Evolutionary conservation across 176 grass and related monocot genomes (phyloP).

Genomic region (Avena sativa): DNA sequence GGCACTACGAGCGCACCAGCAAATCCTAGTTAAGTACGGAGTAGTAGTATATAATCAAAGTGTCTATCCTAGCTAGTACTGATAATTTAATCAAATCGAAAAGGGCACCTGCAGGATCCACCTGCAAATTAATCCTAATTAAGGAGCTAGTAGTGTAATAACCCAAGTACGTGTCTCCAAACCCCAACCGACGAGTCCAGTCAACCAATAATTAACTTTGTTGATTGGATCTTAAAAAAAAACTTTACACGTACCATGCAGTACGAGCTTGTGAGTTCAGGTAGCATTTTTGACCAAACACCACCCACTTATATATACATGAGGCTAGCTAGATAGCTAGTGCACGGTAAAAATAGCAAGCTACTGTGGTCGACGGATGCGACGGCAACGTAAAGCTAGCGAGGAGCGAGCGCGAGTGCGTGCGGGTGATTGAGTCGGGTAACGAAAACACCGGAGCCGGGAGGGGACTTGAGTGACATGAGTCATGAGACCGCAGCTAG

Average conservation of each 20-base stretch:
- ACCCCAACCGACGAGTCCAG: not conserved
- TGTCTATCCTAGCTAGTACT: not conserved
- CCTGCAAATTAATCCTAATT: not conserved
- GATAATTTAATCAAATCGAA: not conserved
- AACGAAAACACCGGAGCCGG: not conserved
- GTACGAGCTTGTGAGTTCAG: not conserved
- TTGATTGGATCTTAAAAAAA: too few species aligned
- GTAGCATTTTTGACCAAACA: not conserved
- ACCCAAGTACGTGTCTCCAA: not conserved
- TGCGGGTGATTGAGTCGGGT: slow-evolving; percentile 10
- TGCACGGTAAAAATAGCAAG: not conserved
- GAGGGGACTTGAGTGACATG: slow-evolving; percentile 30
- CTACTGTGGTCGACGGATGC: slow-evolving; percentile 57
- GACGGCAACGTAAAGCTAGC: not conserved
- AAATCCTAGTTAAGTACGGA: not conserved
- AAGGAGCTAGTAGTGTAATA: not conserved
- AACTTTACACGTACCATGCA: too few species aligned
- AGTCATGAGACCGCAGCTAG: not conserved
- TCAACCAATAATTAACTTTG: not conserved
- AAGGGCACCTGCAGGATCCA: not conserved
- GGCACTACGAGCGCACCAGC: not conserved
- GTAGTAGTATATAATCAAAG: not conserved
- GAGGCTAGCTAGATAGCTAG: not conserved
- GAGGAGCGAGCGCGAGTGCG: not conserved
- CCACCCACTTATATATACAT: not conserved